These are phyloP conservation scores for Populus hybrid DNA, from an alignment of 441 rosid genomes.

Conservation along the genomic window DNA sequence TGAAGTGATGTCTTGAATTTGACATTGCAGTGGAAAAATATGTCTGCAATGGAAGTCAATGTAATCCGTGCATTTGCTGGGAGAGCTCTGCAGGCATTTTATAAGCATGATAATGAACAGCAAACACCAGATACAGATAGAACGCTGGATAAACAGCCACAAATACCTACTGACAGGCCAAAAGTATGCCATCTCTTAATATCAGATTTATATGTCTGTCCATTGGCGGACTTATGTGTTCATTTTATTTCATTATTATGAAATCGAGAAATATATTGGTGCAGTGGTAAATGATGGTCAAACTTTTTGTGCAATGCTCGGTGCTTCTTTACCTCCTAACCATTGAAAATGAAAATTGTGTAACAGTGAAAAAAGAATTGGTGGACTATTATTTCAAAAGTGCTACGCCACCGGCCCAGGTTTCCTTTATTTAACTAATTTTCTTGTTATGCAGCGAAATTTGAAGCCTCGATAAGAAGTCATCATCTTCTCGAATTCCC, in stretches of 20 bases:
- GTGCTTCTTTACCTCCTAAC: neutral
- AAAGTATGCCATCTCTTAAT: constrained; percentile 43
- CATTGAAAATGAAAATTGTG: neutral
- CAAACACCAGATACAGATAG: constrained; percentile 55
- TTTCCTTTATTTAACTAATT: constrained; percentile 14
- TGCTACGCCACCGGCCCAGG: neutral
- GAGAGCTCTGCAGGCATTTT: constrained; percentile 88
- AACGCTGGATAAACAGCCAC: constrained; percentile 36
- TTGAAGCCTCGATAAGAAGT: constrained; percentile 49
- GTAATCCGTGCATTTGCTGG: constrained; percentile 89
- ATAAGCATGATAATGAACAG: constrained; percentile 83
- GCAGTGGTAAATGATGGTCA: neutral
- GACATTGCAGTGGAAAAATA: constrained; percentile 64
- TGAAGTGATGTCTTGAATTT: constrained; percentile 16
- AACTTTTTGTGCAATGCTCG: neutral
- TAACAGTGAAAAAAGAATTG: neutral
- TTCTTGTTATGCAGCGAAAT: constrained; percentile 51
- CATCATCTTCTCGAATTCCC: constrained; percentile 13
- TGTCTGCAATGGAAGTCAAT: constrained; percentile 98
- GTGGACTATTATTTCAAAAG: neutral
- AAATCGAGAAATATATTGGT: neutral
- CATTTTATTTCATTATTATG: neutral
- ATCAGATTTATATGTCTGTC: neutral
- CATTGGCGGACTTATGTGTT: neutral
- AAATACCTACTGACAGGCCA: constrained; percentile 48